These are phyloP conservation scores for Filobasidium floriforme DNA, from an alignment of 768 basidiomycete species.

Conservation along the genomic window DNA sequence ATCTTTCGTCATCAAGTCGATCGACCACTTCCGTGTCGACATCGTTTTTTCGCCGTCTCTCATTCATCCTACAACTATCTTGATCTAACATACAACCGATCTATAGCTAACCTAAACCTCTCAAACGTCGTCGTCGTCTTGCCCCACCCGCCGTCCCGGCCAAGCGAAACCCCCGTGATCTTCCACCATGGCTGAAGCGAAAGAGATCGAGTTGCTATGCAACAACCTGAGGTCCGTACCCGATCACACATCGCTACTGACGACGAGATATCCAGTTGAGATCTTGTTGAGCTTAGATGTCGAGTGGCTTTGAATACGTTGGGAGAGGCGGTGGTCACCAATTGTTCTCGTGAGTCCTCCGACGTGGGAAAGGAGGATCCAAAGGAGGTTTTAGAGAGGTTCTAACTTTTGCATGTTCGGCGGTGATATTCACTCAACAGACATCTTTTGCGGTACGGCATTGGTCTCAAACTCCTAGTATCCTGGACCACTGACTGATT, in stretches of 20 bases:
- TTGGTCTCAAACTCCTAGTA: too few species aligned
- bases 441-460: not conserved
- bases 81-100: not conserved
- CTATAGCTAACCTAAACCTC: too few species aligned
- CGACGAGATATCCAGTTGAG: too few species aligned
- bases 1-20: not conserved
- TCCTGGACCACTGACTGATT: too few species aligned
- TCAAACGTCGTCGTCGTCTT: too few species aligned
- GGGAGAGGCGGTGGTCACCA: conserved; percentile 4
- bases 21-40: not conserved
- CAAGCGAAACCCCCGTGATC: not conserved
- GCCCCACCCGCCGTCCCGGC: too few species aligned
- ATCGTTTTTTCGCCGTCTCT: not conserved
- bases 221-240: conserved; percentile 1
- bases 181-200: conserved; percentile 2
- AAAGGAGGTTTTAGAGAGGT: not conserved
- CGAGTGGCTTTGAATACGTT: not conserved
- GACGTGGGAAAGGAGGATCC: not conserved
- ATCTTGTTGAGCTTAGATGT: not conserved
- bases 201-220: conserved; percentile 9
- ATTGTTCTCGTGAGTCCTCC: conserved; percentile 2
- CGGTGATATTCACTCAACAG: not conserved
- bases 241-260: too few species aligned
- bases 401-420: not conserved
- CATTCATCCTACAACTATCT: not conserved